A percentile compares a stretch with the other conserved stretches of the same genome.
phyloP scores from a whole-genome alignment of 306 rosid species.

The Cucumis melo region DNA sequence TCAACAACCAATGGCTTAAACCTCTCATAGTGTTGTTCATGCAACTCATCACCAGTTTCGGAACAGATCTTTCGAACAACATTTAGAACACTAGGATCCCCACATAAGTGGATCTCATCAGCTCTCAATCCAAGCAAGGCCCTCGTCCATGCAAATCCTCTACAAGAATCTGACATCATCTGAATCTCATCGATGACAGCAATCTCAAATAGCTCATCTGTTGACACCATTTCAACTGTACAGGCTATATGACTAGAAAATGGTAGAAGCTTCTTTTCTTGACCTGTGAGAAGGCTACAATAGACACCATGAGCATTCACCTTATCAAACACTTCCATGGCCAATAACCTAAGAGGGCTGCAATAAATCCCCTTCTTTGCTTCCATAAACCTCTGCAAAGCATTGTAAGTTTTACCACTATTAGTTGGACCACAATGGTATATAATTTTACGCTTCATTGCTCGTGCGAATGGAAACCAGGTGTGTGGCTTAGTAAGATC shows the following conservation, averaged over 20 bases:
- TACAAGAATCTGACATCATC: conserved; percentile 57
- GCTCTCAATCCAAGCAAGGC: conserved; percentile 86
- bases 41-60: conserved; percentile 72
- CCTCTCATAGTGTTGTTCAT: conserved; percentile 68
- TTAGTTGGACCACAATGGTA: conserved; percentile 97
- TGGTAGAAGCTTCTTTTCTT: conserved; percentile 72
- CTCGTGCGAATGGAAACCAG: conserved; percentile 93
- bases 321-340: conserved; percentile 96
- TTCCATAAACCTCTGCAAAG: conserved; percentile 77
- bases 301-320: conserved; percentile 73
- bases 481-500: conserved; percentile 85
- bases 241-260: conserved; percentile 72
- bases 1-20: conserved; percentile 89
- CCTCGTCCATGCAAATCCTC: conserved; percentile 88
- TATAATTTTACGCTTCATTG: conserved; percentile 79
- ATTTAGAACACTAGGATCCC: conserved; percentile 81
- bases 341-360: conserved; percentile 75
- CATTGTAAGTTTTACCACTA: conserved; percentile 90
- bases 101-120: conserved; percentile 77
- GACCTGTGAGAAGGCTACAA: conserved; percentile 70
- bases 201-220: conserved; percentile 66
- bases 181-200: conserved; percentile 89
- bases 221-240: conserved; percentile 87
- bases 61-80: conserved; percentile 55
- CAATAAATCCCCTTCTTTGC: conserved; percentile 76